Percentiles rank a stretch among this genome's conserved stretches.
Evolutionary conservation across 371 early-diverging fungal genomes (phyloP).

Genomic region (Sporodiniella umbellata): DNA sequence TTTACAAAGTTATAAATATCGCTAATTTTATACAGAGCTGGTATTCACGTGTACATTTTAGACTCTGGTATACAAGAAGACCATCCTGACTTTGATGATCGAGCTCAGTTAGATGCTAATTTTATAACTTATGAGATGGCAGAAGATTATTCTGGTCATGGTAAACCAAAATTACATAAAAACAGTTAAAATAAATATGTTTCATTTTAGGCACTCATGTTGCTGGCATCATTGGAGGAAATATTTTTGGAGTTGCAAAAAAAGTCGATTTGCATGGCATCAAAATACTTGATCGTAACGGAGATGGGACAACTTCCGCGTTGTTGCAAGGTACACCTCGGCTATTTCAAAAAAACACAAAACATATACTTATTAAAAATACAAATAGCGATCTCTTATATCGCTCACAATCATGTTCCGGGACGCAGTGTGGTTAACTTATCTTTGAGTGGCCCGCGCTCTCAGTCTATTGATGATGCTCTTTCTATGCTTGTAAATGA

Average conservation of each 20-base stretch:
- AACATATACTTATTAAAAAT: background rate
- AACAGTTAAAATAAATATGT: background rate
- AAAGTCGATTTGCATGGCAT: constrained; percentile 57
- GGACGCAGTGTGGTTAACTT: constrained; percentile 49
- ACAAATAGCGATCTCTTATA: constrained; percentile 19
- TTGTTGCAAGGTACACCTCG: constrained; percentile 26
- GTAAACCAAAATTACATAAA: constrained; percentile 15
- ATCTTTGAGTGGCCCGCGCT: constrained; percentile 55
- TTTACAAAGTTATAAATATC: background rate
- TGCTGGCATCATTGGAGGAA: constrained; percentile 66
- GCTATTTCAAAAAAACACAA: background rate
- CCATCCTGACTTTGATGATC: constrained; percentile 81
- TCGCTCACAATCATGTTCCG: constrained; percentile 22
- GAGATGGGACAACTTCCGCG: constrained; percentile 42
- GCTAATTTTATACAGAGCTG: constrained; percentile 33
- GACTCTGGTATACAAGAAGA: constrained; percentile 72
- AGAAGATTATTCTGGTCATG: constrained; percentile 52
- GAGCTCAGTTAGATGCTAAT: constrained; percentile 71
- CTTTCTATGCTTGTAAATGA: constrained; percentile 47
- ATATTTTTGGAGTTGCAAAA: constrained; percentile 64
- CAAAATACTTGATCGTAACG: constrained; percentile 58
- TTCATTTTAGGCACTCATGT: constrained; percentile 70
- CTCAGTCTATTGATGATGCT: constrained; percentile 27
- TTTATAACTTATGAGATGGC: constrained; percentile 46
- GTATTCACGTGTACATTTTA: constrained; percentile 67